A percentile compares a stretch with the other conserved stretches of the same genome.
phyloP scores from a whole-genome alignment of 2,329 filamentous ascomycete species.

The Paecilomyces sp. region DNA sequence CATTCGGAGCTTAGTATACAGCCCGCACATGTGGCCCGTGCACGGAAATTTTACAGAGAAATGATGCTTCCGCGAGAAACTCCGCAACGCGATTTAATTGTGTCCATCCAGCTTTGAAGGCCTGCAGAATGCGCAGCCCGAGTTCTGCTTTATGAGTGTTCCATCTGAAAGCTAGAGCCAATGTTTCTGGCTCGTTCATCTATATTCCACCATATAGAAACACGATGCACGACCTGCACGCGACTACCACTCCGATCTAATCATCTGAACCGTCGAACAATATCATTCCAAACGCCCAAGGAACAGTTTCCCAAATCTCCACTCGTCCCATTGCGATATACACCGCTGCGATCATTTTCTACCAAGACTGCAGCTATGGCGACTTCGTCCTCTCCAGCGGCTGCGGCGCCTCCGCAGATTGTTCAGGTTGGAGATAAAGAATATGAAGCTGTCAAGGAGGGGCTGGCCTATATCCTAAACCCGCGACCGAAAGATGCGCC shows the following conservation, averaged over 20 bases:
- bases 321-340: not conserved
- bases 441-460: conserved; percentile 59
- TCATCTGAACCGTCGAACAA: not conserved
- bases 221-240: not conserved
- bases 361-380: conserved; percentile 11
- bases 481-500: conserved; percentile 42
- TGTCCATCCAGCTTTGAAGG: not conserved
- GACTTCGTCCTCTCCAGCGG: conserved; percentile 5
- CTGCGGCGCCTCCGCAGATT: conserved; percentile 10
- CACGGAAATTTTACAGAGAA: not conserved
- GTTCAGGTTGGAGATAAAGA: conserved; percentile 43
- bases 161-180: not conserved
- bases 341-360: not conserved
- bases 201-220: not conserved
- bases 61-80: not conserved
- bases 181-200: not conserved
- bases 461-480: conserved; percentile 60
- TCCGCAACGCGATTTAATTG: not conserved
- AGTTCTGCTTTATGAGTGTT: not conserved
- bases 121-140: not conserved
- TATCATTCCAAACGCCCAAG: not conserved
- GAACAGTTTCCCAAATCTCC: not conserved
- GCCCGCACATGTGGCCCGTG: not conserved
- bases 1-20: not conserved
- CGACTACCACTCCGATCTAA: not conserved